A percentile compares a stretch with the other conserved stretches of the same genome.
These are phyloP conservation scores for Byssoonygena ceratinophila DNA, from an alignment of 2,329 filamentous ascomycete genomes.

Conservation along the genomic window DNA sequence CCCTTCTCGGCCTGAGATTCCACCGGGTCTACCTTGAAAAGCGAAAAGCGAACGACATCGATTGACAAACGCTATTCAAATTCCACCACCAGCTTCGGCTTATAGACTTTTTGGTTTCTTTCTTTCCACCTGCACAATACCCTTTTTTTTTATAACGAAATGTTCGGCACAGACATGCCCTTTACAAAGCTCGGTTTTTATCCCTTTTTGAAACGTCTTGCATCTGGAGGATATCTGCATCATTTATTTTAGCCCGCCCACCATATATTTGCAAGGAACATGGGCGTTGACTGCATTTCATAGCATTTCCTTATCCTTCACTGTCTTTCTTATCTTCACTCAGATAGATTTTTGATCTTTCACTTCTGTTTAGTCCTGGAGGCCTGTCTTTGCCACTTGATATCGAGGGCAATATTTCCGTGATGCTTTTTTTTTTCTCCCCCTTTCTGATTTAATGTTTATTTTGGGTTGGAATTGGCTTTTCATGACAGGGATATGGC, in stretches of 20 bases:
- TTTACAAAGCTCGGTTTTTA: too few species aligned
- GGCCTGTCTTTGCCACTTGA: background rate
- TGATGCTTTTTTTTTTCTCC: background rate
- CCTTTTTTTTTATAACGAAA: too few species aligned
- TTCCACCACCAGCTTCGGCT: too few species aligned
- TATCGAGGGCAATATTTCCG: background rate
- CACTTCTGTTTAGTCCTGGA: background rate
- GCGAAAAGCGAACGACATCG: too few species aligned
- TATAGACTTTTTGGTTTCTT: background rate
- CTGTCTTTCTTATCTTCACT: background rate
- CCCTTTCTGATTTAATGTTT: too few species aligned
- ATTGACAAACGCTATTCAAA: too few species aligned
- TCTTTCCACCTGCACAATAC: background rate
- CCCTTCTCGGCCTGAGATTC: background rate
- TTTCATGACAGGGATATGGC: slow-evolving; percentile 4
- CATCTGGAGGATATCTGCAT: slow-evolving; percentile 10
- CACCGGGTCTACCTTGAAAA: too few species aligned
- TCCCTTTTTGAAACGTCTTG: background rate
- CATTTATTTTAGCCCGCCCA: background rate
- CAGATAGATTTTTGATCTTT: background rate
- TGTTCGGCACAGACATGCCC: too few species aligned
- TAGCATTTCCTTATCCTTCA: background rate
- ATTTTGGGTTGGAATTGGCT: too few species aligned
- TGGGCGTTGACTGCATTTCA: background rate
- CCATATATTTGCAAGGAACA: background rate